Evolutionary conservation across 306 rosid species (phyloP).

Genomic region (Ceratonia siliqua): DNA sequence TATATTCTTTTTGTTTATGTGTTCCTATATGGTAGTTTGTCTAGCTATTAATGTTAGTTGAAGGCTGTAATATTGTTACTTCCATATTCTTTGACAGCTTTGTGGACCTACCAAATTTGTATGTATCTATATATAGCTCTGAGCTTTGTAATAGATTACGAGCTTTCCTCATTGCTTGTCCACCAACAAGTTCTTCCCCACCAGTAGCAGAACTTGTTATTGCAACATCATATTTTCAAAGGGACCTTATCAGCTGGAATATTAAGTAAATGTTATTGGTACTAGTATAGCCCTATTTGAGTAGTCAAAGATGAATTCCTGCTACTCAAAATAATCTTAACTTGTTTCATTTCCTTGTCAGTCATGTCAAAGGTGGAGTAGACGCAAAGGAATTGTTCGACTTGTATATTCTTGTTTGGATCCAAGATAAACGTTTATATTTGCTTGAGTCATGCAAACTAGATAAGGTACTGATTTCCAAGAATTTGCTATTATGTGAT

Average conservation of each 20-base stretch:
- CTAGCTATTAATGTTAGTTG: conserved; percentile 24
- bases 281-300: neutral
- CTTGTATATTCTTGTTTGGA: conserved; percentile 92
- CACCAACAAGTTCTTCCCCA: conserved; percentile 82
- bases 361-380: conserved; percentile 88
- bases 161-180: conserved; percentile 92
- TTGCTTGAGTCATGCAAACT: conserved; percentile 90
- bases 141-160: conserved; percentile 88
- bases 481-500: conserved; percentile 10
- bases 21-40: conserved; percentile 20
- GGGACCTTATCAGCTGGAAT: conserved; percentile 77
- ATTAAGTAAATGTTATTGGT: conserved; percentile 53
- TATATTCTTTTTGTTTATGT: conserved; percentile 10
- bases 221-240: conserved; percentile 93
- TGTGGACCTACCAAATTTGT: conserved; percentile 91
- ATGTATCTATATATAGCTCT: conserved; percentile 86
- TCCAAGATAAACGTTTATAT: conserved; percentile 81
- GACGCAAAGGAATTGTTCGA: conserved; percentile 98
- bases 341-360: conserved; percentile 39
- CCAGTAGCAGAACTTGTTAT: conserved; percentile 94
- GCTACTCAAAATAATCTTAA: conserved; percentile 15
- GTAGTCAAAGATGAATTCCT: conserved; percentile 16
- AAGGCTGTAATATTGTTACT: conserved; percentile 35
- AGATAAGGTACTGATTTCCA: conserved; percentile 71
- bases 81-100: conserved; percentile 59